phyloP scores from a whole-genome alignment of 2,329 filamentous ascomycete species.

The Colletotrichum caudatum region DNA sequence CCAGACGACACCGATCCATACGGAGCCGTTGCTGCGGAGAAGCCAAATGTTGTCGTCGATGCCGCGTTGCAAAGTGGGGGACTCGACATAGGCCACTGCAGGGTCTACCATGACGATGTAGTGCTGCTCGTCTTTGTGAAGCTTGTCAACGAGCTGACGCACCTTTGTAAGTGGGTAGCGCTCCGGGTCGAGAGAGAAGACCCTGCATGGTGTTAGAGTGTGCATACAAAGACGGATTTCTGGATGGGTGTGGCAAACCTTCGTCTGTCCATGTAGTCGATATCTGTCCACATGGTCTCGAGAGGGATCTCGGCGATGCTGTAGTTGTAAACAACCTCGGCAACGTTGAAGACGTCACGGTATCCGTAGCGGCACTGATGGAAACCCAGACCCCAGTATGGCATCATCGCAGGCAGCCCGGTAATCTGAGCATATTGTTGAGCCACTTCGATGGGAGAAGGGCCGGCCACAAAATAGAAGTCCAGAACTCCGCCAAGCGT shows the following conservation, averaged over 20 bases:
- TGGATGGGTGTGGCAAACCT: constrained; percentile 8
- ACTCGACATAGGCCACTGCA: constrained; percentile 65
- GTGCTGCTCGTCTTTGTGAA: constrained; percentile 76
- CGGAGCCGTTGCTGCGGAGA: constrained; percentile 65
- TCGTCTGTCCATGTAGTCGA: constrained; percentile 53
- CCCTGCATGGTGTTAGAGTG: constrained; percentile 45
- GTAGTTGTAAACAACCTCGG: constrained; percentile 77
- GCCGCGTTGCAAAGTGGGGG: constrained; percentile 56
- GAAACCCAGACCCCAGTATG: constrained; percentile 72
- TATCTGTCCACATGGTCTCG: constrained; percentile 75
- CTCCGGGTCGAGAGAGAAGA: constrained; percentile 75
- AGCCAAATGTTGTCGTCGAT: constrained; percentile 61
- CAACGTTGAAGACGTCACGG: constrained; percentile 72
- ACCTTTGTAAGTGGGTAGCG: constrained; percentile 72
- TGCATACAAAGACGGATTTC: too few species aligned
- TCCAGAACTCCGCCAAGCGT: constrained; percentile 82
- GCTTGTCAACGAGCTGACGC: constrained; percentile 73
- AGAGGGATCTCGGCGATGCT: constrained; percentile 73
- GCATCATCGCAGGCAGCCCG: constrained; percentile 70
- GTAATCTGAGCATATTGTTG: constrained; percentile 70
- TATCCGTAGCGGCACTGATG: constrained; percentile 76
- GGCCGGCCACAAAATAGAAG: constrained; percentile 74
- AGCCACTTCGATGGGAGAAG: constrained; percentile 68
- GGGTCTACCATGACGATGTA: constrained; percentile 86
- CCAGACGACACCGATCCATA: constrained; percentile 78